Evolutionary conservation across 192 early-diverging fungal genomes (phyloP), one percentile per base, ranked within the genome.

Genomic region (Tieghemiomyces parasiticus): DNA sequence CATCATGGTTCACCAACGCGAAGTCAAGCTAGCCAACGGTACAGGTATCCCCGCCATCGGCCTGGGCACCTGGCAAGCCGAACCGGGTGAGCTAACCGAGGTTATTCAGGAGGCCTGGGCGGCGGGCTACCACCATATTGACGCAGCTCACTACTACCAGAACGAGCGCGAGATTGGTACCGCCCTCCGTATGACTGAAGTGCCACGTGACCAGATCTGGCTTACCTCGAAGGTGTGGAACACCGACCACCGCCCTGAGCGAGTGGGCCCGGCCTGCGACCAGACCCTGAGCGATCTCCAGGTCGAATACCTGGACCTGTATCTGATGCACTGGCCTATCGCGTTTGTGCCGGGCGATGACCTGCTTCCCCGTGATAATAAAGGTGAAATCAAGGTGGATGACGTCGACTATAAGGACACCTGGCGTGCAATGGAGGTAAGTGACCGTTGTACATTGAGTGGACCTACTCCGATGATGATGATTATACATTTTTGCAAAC

Each of bases 281-380:
- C 65, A 64, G 25, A 79, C 87, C 2, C 73, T 89, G 2, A 50
- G 65, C 46, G 78, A 87, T 65, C 68, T 91, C 30, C 63, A 71
- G 29, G 55, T 86, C 31, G 78, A 82, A 46, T 91, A 91, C 66
- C 63, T 93, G 24, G 91, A 93, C 61, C 71, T 90, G 16, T 93
- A 88, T 61, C 66, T 93, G 42, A 72, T 92, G 29, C 86, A 89
- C 62, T 85, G 75, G 66, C 75, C 79, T 16, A 66, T 84, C 58
- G 71, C 80, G 6, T 70, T 84, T 54, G 50, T 29, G 22, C 50
- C 16, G 20, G 24, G 50, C 8, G 52, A 61, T 2, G 50, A 38
- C 2, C 59, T 35, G 8, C 14, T 68, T 10, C 70, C 70, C 53
- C 64, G 58, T 42, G 60, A 54, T 38, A 42, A 24, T 26, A 54